Percentiles rank a stretch among this genome's conserved stretches.
phyloP scores from a whole-genome alignment of 768 basidiomycete genomes.

The Trametes coccinea region DNA sequence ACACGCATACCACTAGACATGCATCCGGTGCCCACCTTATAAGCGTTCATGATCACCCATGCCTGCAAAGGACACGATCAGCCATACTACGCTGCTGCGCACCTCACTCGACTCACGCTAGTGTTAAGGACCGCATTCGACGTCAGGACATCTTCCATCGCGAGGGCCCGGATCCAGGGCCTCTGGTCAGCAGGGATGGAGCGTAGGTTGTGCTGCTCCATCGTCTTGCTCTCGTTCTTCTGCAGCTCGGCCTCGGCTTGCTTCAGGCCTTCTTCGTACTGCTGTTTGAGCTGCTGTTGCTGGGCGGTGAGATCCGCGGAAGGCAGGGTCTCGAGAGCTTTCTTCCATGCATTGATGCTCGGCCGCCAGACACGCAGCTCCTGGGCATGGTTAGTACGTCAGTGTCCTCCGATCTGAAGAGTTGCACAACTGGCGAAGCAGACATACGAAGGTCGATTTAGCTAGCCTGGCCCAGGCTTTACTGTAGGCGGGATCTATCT shows the following conservation, averaged over 20 bases:
- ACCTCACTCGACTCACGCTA: constrained; percentile 5
- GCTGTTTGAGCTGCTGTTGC: constrained; percentile 22
- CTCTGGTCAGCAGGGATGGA: constrained; percentile 4
- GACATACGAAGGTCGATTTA: constrained; percentile 21
- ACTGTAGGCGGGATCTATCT: constrained; percentile 26
- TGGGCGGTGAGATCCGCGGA: constrained; percentile 8
- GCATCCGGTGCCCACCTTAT: constrained; percentile 10
- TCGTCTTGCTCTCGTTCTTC: not conserved
- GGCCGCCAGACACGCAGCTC: constrained; percentile 13
- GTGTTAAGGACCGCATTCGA: constrained; percentile 14
- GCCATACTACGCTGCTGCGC: not conserved
- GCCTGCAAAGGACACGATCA: constrained; percentile 20
- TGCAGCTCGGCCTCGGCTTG: constrained; percentile 6
- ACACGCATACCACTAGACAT: constrained; percentile 4
- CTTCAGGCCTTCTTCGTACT: constrained; percentile 25
- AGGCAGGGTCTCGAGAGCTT: constrained; percentile 18
- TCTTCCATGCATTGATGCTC: constrained; percentile 21
- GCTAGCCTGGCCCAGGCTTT: constrained; percentile 30
- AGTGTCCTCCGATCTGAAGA: too few species aligned
- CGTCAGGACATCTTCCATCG: constrained; percentile 22
- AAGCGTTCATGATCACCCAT: constrained; percentile 27
- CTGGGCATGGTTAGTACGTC: not conserved
- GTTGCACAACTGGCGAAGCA: too few species aligned
- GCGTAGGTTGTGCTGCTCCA: not conserved
- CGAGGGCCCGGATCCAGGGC: constrained; percentile 26